These are phyloP conservation scores for Dicorynia guianensis DNA, from an alignment of 306 rosid genomes.

Conservation along the genomic window DNA sequence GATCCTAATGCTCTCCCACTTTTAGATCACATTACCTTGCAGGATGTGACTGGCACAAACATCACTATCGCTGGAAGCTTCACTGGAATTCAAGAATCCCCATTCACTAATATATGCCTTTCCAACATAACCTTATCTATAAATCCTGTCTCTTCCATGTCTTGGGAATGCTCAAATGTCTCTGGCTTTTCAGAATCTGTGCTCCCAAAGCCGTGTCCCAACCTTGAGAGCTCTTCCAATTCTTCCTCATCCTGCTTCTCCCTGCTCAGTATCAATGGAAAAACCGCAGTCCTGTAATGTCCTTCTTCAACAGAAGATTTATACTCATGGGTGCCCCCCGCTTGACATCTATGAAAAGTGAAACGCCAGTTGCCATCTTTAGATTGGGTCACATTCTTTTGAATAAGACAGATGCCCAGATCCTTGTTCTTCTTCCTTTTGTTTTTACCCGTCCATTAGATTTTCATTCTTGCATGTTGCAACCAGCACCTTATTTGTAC, in stretches of 20 bases:
- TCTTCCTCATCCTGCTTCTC: slow-evolving; percentile 62
- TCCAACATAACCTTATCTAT: slow-evolving; percentile 72
- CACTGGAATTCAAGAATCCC: slow-evolving; percentile 80
- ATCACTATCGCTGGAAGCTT: slow-evolving; percentile 83
- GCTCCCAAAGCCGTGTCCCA: slow-evolving; percentile 77
- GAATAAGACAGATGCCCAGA: slow-evolving; percentile 64
- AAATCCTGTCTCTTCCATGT: slow-evolving; percentile 54
- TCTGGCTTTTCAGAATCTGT: slow-evolving; percentile 80
- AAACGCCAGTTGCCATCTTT: slow-evolving; percentile 46
- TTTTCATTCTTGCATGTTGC: slow-evolving; percentile 64
- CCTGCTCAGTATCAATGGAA: slow-evolving; percentile 40
- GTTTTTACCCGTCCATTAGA: slow-evolving; percentile 48
- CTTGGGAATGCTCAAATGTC: slow-evolving; percentile 86
- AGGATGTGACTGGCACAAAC: slow-evolving; percentile 70
- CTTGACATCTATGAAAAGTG: slow-evolving; percentile 43
- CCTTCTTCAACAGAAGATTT: slow-evolving; percentile 43
- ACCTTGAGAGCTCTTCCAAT: slow-evolving; percentile 55
- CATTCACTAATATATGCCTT: slow-evolving; percentile 80
- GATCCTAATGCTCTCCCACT: slow-evolving; percentile 87
- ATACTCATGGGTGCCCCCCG: slow-evolving; percentile 31
- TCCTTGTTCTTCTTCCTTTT: slow-evolving; percentile 47
- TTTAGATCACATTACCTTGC: slow-evolving; percentile 67
- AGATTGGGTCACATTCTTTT: slow-evolving; percentile 63
- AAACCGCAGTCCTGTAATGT: slow-evolving; percentile 50
- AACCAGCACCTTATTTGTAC: slow-evolving; percentile 75